Percentiles rank a stretch among this genome's conserved stretches.
These are phyloP conservation scores for Eimeria acervulina DNA, from an alignment of 169 alveolate species.

Conservation along the genomic window DNA sequence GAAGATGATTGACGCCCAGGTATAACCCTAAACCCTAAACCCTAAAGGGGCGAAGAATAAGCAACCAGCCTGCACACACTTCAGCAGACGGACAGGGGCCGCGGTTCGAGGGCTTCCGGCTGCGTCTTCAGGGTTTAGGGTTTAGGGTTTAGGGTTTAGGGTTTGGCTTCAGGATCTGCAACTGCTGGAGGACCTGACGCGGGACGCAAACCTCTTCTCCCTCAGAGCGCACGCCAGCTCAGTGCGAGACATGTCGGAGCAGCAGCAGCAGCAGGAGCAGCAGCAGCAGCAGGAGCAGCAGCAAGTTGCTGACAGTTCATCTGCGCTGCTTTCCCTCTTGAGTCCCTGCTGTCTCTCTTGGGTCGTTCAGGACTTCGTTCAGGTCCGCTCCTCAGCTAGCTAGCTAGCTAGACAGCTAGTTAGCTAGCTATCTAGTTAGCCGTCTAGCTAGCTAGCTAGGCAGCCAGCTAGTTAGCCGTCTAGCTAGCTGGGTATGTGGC, in stretches of 20 bases:
- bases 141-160: conserved; percentile 45
- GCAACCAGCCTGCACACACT: too few relatives aligned
- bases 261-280: conserved; percentile 63
- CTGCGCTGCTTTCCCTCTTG: conserved; percentile 74
- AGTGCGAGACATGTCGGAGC: conserved; percentile 27
- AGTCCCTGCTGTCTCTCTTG: conserved; percentile 82
- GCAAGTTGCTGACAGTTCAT: background rate
- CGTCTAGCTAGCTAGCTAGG: background rate
- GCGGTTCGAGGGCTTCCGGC: background rate
- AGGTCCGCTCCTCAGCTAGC: conserved; percentile 13
- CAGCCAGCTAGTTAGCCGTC: background rate
- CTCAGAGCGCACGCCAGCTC: conserved; percentile 80
- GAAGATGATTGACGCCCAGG: conserved; percentile 1
- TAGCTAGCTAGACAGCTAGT: too few relatives aligned
- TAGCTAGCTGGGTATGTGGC: background rate
- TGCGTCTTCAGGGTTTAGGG: conserved; percentile 32
- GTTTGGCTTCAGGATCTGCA: conserved; percentile 51
- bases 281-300: conserved; percentile 55
- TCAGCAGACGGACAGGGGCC: too few relatives aligned
- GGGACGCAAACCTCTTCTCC: conserved; percentile 81
- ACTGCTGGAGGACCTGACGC: conserved; percentile 80
- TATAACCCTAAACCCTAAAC: conserved; percentile 60
- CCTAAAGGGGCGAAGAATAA: too few relatives aligned
- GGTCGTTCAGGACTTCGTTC: conserved; percentile 84
- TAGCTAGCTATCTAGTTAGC: too few relatives aligned